Percentiles rank a stretch among this genome's conserved stretches.
phyloP scores from a whole-genome alignment of 2,329 filamentous ascomycete species.

The Colletotrichum paranaense region DNA sequence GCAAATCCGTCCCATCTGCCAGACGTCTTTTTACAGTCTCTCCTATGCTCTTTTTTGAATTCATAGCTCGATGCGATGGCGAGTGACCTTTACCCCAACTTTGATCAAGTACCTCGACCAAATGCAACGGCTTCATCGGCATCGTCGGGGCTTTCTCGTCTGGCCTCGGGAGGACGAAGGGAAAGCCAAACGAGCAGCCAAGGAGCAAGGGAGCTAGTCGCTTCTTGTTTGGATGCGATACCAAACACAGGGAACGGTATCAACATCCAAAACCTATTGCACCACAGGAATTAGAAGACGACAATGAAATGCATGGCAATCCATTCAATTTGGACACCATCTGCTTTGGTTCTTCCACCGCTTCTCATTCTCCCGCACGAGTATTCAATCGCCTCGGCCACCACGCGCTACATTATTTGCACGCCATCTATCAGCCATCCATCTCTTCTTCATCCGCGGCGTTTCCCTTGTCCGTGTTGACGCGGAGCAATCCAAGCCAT shows the following conservation, averaged over 20 bases:
- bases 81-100: slow-evolving; percentile 16
- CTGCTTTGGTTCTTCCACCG: not conserved
- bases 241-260: not conserved
- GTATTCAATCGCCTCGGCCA: not conserved
- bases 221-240: not conserved
- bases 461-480: slow-evolving; percentile 17
- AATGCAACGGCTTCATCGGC: slow-evolving; percentile 18
- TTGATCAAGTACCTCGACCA: slow-evolving; percentile 1
- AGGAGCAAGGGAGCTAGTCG: not conserved
- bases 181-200: not conserved
- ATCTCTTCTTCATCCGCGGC: slow-evolving; percentile 20
- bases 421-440: not conserved
- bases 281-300: no score
- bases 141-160: slow-evolving; percentile 32
- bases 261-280: not conserved
- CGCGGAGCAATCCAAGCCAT: slow-evolving; percentile 7
- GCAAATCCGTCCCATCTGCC: not conserved
- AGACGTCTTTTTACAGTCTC: not conserved
- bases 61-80: not conserved
- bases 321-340: no score
- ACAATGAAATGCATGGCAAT: not conserved
- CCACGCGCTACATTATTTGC: not conserved
- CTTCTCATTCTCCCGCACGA: not conserved
- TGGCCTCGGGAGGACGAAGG: slow-evolving; percentile 19
- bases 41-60: not conserved